A percentile compares a stretch with the other conserved stretches of the same genome.
phyloP scores from a whole-genome alignment of 1,284 basidiomycete species.

The Acaromyces ingoldii region DNA sequence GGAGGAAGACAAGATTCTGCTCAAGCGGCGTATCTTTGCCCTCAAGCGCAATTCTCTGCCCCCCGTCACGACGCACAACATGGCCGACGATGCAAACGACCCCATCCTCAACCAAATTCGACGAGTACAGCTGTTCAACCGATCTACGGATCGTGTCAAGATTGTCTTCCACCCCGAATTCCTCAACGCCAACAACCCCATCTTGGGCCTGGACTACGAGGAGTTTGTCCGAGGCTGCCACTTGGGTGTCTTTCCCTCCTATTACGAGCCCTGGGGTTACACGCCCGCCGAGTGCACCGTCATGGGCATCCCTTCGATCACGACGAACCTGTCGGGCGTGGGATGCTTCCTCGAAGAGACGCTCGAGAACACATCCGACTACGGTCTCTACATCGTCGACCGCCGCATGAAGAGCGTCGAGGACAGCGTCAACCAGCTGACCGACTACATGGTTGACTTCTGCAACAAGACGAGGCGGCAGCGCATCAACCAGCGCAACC shows the following conservation, averaged over 20 bases:
- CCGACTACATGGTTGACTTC: conserved; percentile 57
- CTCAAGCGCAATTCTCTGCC: conserved; percentile 89
- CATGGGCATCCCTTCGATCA: conserved; percentile 96
- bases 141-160: conserved; percentile 77
- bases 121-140: conserved; percentile 86
- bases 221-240: conserved; percentile 98
- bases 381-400: conserved; percentile 79
- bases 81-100: conserved; percentile 85
- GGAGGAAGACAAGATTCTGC: conserved; percentile 84
- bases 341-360: conserved; percentile 98
- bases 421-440: conserved; percentile 72
- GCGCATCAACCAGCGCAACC: conserved; percentile 95
- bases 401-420: conserved; percentile 83
- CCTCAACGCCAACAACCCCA: conserved; percentile 94
- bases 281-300: conserved; percentile 62
- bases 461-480: conserved; percentile 84
- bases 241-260: conserved; percentile 94
- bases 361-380: conserved; percentile 68
- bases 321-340: conserved; percentile 94
- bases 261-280: conserved; percentile 84
- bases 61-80: conserved; percentile 93
- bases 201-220: conserved; percentile 93
- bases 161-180: conserved; percentile 98
- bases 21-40: conserved; percentile 94
- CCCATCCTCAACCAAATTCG: conserved; percentile 93